Evolutionary conservation across 2,329 filamentous ascomycete genomes (phyloP).

Genomic region (Claviceps paspali): DNA sequence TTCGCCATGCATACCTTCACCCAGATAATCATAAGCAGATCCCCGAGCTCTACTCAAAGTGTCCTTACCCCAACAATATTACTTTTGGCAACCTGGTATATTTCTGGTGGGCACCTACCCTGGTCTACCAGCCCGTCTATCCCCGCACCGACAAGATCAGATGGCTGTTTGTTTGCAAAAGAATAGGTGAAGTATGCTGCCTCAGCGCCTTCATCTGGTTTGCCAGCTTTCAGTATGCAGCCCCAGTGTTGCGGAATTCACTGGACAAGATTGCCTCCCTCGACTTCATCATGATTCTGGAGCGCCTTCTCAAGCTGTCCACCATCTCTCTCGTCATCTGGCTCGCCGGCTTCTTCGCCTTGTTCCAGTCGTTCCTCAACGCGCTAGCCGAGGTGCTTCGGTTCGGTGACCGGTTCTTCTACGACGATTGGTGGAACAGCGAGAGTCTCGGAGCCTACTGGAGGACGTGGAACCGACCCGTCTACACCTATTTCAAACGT

Average conservation of each 20-base stretch:
- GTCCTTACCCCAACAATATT: constrained; percentile 84
- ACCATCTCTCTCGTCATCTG: constrained; percentile 94
- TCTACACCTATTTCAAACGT: constrained; percentile 90
- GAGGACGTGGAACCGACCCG: constrained; percentile 95
- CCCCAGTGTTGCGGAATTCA: constrained; percentile 78
- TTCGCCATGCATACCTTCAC: constrained; percentile 80
- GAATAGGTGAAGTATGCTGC: constrained; percentile 60
- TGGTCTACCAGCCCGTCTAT: constrained; percentile 95
- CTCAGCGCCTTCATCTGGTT: constrained; percentile 91
- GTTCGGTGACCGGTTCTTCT: constrained; percentile 90
- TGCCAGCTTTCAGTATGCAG: constrained; percentile 83
- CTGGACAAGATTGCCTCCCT: constrained; percentile 73
- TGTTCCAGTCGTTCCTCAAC: constrained; percentile 89
- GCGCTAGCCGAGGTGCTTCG: constrained; percentile 76
- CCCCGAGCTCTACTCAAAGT: constrained; percentile 66
- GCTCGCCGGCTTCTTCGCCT: constrained; percentile 91
- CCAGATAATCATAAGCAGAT: constrained; percentile 53
- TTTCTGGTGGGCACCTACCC: constrained; percentile 95
- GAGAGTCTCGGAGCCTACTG: constrained; percentile 77
- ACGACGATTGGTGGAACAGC: constrained; percentile 97
- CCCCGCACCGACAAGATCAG: constrained; percentile 68
- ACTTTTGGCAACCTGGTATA: constrained; percentile 77
- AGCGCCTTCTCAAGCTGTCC: constrained; percentile 84
- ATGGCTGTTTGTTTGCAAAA: constrained; percentile 78
- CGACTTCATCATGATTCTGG: constrained; percentile 66